A percentile compares a stretch with the other conserved stretches of the same genome.
These are phyloP conservation scores for Kregervanrija pseudodelftensis DNA, from an alignment of 805 yeast genomes.

Conservation along the genomic window DNA sequence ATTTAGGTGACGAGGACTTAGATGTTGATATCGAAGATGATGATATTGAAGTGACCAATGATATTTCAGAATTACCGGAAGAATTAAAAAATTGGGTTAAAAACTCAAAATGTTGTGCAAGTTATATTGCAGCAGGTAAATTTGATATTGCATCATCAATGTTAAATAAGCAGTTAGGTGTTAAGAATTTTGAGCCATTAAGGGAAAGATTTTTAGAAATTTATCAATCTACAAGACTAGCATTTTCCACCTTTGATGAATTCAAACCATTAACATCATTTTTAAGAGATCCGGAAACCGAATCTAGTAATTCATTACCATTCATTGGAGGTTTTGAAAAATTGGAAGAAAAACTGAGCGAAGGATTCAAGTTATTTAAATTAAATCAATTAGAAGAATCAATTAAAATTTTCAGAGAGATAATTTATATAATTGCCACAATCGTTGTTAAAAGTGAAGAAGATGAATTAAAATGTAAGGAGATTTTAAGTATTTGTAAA, in stretches of 20 bases:
- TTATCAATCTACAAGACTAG: conserved; percentile 72
- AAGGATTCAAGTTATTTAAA: conserved; percentile 78
- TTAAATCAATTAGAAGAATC: conserved; percentile 80
- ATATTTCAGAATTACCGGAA: conserved; percentile 31
- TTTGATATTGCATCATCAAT: conserved; percentile 94
- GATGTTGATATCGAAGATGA: conserved; percentile 45
- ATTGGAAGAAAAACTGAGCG: conserved; percentile 53
- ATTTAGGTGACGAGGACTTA: conserved; percentile 69
- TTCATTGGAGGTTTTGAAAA: conserved; percentile 65
- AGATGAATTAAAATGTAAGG: conserved; percentile 69
- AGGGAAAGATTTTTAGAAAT: conserved; percentile 77
- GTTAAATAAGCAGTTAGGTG: conserved; percentile 82
- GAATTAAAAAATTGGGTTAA: conserved; percentile 81
- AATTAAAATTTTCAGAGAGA: conserved; percentile 67
- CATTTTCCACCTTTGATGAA: conserved; percentile 57
- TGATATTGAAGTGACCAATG: conserved; percentile 26
- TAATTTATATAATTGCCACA: conserved; percentile 69
- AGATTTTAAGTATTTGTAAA: conserved; percentile 65
- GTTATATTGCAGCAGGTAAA: conserved; percentile 92
- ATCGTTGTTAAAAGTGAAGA: conserved; percentile 65
- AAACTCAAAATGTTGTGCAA: conserved; percentile 84
- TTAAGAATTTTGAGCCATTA: conserved; percentile 80
- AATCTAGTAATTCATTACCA: conserved; percentile 38
- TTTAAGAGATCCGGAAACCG: conserved; percentile 60
- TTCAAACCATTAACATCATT: conserved; percentile 65